These are phyloP conservation scores for Lasiodiplodia hormozganensis DNA, from an alignment of 2,329 filamentous ascomycete genomes.

Conservation along the genomic window DNA sequence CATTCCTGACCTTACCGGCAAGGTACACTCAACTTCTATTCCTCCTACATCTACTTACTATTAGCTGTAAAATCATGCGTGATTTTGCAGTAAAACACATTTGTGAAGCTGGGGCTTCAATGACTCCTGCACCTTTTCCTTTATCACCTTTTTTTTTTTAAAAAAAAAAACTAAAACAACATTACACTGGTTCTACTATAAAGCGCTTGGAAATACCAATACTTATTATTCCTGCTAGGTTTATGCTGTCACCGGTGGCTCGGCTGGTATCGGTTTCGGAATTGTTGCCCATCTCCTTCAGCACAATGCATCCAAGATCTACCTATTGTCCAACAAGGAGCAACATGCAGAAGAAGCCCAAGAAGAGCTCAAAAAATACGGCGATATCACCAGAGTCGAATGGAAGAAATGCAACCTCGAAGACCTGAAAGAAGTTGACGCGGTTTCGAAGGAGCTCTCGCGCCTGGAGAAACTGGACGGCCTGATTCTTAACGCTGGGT, in stretches of 20 bases:
- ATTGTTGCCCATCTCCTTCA: slow-evolving; percentile 61
- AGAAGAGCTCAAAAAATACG: slow-evolving; percentile 51
- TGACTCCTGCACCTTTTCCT: background rate
- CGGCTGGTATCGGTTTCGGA: slow-evolving; percentile 59
- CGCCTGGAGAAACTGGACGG: slow-evolving; percentile 54
- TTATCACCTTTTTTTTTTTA: no score
- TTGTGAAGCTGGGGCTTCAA: background rate
- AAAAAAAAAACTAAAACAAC: no score
- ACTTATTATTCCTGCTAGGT: slow-evolving; percentile 38
- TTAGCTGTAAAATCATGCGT: background rate
- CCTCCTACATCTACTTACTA: background rate
- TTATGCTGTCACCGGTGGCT: slow-evolving; percentile 58
- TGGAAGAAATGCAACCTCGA: slow-evolving; percentile 56
- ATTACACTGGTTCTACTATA: background rate
- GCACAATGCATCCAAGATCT: slow-evolving; percentile 56
- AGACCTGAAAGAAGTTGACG: slow-evolving; percentile 54
- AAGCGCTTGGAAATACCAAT: no score
- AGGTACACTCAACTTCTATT: slow-evolving; percentile 34
- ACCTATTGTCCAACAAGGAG: slow-evolving; percentile 58
- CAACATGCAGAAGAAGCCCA: slow-evolving; percentile 56
- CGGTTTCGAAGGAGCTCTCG: slow-evolving; percentile 53
- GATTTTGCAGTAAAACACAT: background rate
- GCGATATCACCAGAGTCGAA: slow-evolving; percentile 54
- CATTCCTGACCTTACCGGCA: slow-evolving; percentile 50
- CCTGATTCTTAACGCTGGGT: slow-evolving; percentile 57